Base-by-base conservation (phyloP, 306 rosid species). In the Macrotyloma uniflorum region DNA sequence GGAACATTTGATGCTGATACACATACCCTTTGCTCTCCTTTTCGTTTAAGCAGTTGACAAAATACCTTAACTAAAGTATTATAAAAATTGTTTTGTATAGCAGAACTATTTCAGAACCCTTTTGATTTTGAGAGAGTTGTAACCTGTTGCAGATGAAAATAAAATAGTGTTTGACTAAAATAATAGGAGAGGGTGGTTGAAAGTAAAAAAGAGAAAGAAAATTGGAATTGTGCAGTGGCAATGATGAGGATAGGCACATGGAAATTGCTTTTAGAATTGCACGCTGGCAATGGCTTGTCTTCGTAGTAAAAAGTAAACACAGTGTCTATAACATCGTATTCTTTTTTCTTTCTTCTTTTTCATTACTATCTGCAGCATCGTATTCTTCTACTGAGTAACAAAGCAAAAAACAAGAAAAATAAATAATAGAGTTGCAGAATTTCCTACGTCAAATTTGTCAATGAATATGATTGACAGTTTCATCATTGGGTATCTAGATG, bases 161-260 rank as follows among this genome's bases (percentile, higher is more conserved):
- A 81, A 79, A 87, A 24, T 84, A 89, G 32, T 64, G 81, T 89
- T 89, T 85, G 88, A 88, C 88, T 80, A 89, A 79, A 90, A 82
- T 79, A 87, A 84, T 80, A 14, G 15, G 24, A 57, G 45, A 36
- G 63, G 38, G 32, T 58, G 54, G 24, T 32, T 72, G 49, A 76
- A 61, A 23, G 80, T 64, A 47, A 67, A 79, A 54, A 36, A 40
- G 13, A 0, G 54, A 70, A 16, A 6, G 6, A 43, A 59, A 40
- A 50, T 5, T 46, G 50, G 22, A 38, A 80, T 73, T 73, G 51
- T 81, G 88, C 46, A 18, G 79, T 69, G 90, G 88, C 87, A 90
- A 90, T 89, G 89, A 90, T 90, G 89, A 81, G 86, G 89, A 86
- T 77, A 87, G 87, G 96, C 96, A 90, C 93, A 95, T 90, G 95